These are phyloP conservation scores for Chenopodium album DNA, from an alignment of 148 eudicot genomes.

Conservation along the genomic window DNA sequence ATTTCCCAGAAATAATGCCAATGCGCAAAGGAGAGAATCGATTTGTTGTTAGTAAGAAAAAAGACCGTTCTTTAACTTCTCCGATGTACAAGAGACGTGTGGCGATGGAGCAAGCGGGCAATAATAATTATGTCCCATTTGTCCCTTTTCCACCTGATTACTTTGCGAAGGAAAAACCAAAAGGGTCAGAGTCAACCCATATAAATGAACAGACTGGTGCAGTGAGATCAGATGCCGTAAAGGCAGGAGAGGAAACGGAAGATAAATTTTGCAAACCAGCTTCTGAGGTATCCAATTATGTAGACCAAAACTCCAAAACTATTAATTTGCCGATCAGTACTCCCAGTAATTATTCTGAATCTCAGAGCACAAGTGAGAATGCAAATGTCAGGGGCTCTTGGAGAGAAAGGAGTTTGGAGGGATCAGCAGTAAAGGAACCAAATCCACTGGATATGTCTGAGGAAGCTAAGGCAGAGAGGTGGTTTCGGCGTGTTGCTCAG, in stretches of 20 bases:
- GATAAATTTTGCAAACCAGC: slow-evolving; percentile 8
- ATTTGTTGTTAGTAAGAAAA: slow-evolving; percentile 72
- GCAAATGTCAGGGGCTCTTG: slow-evolving; percentile 34
- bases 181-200: slow-evolving; percentile 23
- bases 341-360: slow-evolving; percentile 12
- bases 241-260: slow-evolving; percentile 13
- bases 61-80: slow-evolving; percentile 77
- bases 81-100: slow-evolving; percentile 61
- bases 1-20: slow-evolving; percentile 81
- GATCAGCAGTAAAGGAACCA: slow-evolving; percentile 80
- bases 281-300: slow-evolving; percentile 15
- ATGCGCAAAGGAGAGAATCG: slow-evolving; percentile 74
- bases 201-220: slow-evolving; percentile 24
- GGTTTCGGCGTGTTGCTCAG: slow-evolving; percentile 90
- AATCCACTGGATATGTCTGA: slow-evolving; percentile 98
- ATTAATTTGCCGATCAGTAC: slow-evolving; percentile 13
- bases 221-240: slow-evolving; percentile 10
- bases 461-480: slow-evolving; percentile 93
- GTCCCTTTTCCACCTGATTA: slow-evolving; percentile 95
- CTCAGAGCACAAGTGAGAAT: slow-evolving; percentile 28
- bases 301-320: slow-evolving; percentile 13
- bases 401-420: slow-evolving; percentile 85
- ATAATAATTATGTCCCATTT: slow-evolving; percentile 71
- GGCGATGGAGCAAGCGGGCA: slow-evolving; percentile 67
- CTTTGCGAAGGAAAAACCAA: slow-evolving; percentile 50